Evolutionary conservation across 2,329 filamentous ascomycete genomes (phyloP).

Genomic region (Cladorrhinum sp.): DNA sequence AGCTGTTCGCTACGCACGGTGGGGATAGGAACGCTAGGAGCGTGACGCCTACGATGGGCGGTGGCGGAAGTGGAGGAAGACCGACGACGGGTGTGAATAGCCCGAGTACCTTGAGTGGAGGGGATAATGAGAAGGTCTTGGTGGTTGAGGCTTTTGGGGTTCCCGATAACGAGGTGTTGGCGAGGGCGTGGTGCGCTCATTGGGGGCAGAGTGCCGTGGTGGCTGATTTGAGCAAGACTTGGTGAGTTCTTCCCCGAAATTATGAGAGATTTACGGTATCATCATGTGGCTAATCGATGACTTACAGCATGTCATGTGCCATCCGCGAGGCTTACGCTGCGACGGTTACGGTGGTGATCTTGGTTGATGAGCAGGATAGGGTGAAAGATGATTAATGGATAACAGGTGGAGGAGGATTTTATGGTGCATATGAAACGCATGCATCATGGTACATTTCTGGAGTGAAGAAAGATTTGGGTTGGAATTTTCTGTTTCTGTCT

Average conservation of each 20-base stretch:
- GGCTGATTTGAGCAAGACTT: conserved; percentile 66
- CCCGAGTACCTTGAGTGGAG: conserved; percentile 22
- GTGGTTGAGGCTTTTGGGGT: conserved; percentile 72
- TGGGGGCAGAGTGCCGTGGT: conserved; percentile 71
- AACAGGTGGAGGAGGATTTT: not conserved
- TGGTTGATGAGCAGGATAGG: conserved; percentile 54
- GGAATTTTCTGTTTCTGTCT: not conserved
- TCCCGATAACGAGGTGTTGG: conserved; percentile 72
- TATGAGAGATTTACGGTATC: not conserved
- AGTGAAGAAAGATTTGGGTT: not conserved
- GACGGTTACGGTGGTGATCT: conserved; percentile 67
- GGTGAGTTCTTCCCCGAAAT: conserved; percentile 42
- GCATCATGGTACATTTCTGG: no score
- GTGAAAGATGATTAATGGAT: conserved; percentile 39
- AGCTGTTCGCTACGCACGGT: not conserved
- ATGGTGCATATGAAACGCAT: not conserved
- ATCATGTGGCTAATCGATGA: not conserved
- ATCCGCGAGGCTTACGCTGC: conserved; percentile 74
- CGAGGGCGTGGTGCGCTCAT: conserved; percentile 72
- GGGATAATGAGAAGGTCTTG: conserved; percentile 62
- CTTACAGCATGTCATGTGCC: conserved; percentile 63
- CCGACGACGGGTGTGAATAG: conserved; percentile 15
- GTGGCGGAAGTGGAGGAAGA: conserved; percentile 4
- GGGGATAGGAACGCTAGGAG: conserved; percentile 24
- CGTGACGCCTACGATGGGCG: conserved; percentile 6